Conservation (phyloP, 768 basidiomycete genomes). For the Gloeophyllum trabeum region DNA sequence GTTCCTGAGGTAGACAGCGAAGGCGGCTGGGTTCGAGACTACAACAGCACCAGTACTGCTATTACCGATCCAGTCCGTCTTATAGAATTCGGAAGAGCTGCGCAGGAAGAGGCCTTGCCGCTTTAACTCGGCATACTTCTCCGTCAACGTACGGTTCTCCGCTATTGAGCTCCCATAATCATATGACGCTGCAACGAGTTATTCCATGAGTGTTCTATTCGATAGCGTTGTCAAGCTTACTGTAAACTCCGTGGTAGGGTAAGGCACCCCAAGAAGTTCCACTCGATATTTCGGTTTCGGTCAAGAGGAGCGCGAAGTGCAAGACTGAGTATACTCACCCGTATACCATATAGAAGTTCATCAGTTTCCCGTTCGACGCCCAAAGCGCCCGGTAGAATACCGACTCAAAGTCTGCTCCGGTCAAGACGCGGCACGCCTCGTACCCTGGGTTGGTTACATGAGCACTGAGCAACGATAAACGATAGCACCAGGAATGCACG, state of each 20-base stretch:
- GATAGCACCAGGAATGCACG: neutral
- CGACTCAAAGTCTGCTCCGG: constrained; percentile 63
- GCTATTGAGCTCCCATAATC: constrained; percentile 71
- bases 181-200: constrained; percentile 37
- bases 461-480: too few species aligned
- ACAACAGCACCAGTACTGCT: constrained; percentile 35
- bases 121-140: constrained; percentile 72
- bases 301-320: neutral
- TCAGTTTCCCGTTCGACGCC: constrained; percentile 73
- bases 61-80: constrained; percentile 67
- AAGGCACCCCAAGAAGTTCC: constrained; percentile 82
- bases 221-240: constrained; percentile 14
- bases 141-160: constrained; percentile 53
- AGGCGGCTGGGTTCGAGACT: constrained; percentile 34
- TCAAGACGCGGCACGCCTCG: constrained; percentile 48
- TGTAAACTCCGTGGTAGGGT: constrained; percentile 69
- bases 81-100: constrained; percentile 67
- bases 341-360: constrained; percentile 81
- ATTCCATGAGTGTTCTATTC: neutral
- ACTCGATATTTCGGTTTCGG: constrained; percentile 21
- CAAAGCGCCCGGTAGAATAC: constrained; percentile 73
- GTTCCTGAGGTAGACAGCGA: constrained; percentile 55
- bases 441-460: constrained; percentile 30
- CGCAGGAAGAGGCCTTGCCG: constrained; percentile 70
- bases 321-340: constrained; percentile 37